Evolutionary conservation across 129 eudicot genomes (phyloP).

Genomic region (Dittrichia graveolens): DNA sequence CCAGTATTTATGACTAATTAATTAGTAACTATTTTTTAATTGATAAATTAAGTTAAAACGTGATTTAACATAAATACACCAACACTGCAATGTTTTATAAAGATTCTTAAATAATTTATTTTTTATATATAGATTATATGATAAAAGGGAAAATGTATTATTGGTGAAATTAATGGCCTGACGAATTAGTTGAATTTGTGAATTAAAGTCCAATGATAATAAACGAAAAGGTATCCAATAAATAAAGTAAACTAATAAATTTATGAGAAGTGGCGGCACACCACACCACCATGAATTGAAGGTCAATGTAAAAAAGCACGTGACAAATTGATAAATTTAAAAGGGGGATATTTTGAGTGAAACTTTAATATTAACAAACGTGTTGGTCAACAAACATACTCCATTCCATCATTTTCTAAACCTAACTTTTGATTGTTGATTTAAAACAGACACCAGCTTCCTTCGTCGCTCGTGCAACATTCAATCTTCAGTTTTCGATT

Average conservation of each 20-base stretch:
- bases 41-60: too few species aligned
- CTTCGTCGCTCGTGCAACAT: constrained; percentile 22
- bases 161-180: background rate
- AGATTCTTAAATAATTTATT: too few species aligned
- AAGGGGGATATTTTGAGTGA: constrained; percentile 28
- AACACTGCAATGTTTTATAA: too few species aligned
- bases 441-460: constrained; percentile 11
- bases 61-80: too few species aligned
- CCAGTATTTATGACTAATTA: too few species aligned
- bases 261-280: constrained; percentile 12
- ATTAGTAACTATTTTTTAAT: too few species aligned
- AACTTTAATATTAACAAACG: constrained; percentile 40
- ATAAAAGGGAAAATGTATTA: background rate
- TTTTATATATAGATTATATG: too few species aligned
- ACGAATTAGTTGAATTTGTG: too few species aligned
- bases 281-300: constrained; percentile 1
- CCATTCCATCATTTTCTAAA: constrained; percentile 31
- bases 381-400: constrained; percentile 36
- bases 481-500: background rate
- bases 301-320: constrained; percentile 24
- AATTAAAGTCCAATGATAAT: constrained; percentile 9
- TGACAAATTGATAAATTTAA: background rate
- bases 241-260: background rate
- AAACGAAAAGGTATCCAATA: background rate
- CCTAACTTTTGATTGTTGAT: constrained; percentile 34